These are phyloP conservation scores for Sclerotinia spermophila DNA, from an alignment of 2,329 filamentous ascomycete genomes.

Conservation along the genomic window DNA sequence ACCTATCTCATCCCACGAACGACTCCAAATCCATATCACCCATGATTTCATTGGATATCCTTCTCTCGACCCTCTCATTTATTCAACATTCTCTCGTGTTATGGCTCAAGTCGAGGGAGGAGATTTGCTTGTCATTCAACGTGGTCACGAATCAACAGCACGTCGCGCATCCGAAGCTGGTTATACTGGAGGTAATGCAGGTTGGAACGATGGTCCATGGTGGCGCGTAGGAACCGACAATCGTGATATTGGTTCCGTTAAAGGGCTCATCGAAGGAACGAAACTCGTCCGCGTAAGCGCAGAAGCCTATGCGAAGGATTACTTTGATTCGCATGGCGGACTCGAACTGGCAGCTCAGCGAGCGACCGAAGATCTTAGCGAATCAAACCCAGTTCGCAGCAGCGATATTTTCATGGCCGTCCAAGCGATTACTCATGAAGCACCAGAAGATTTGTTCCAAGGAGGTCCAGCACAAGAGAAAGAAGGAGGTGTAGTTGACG, in stretches of 20 bases:
- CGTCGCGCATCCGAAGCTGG: slow-evolving; percentile 61
- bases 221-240: slow-evolving; percentile 72
- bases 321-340: slow-evolving; percentile 74
- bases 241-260: slow-evolving; percentile 75
- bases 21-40: slow-evolving; percentile 93
- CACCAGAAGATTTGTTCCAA: slow-evolving; percentile 65
- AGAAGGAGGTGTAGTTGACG: slow-evolving; percentile 49
- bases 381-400: slow-evolving; percentile 84
- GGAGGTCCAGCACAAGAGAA: slow-evolving; percentile 55
- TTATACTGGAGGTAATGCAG: slow-evolving; percentile 54
- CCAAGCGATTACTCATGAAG: slow-evolving; percentile 72
- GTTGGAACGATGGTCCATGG: slow-evolving; percentile 95
- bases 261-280: slow-evolving; percentile 78
- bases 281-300: slow-evolving; percentile 88
- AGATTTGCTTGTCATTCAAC: slow-evolving; percentile 89
- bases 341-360: slow-evolving; percentile 75
- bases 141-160: slow-evolving; percentile 77
- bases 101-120: slow-evolving; percentile 99
- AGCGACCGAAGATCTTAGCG: slow-evolving; percentile 73
- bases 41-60: slow-evolving; percentile 95
- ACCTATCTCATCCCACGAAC: slow-evolving; percentile 94
- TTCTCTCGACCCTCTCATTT: slow-evolving; percentile 86
- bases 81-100: slow-evolving; percentile 86
- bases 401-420: slow-evolving; percentile 96
- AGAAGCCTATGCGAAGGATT: slow-evolving; percentile 82